Percentiles rank a stretch among this genome's conserved stretches.
phyloP scores from a whole-genome alignment of 768 basidiomycete genomes.

The Mycena vitilis region DNA sequence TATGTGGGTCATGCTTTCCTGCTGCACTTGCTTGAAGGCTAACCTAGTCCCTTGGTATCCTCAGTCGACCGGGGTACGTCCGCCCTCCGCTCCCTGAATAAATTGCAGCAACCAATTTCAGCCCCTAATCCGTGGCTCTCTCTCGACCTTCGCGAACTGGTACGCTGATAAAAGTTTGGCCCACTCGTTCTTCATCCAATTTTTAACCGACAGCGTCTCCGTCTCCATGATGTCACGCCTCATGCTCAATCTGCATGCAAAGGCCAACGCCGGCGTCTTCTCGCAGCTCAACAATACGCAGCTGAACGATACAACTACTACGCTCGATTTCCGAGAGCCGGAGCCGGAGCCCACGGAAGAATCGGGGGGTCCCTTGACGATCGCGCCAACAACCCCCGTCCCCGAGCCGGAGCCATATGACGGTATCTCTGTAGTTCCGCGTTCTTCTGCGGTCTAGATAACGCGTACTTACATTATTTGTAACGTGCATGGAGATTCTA shows the following conservation, averaged over 20 bases:
- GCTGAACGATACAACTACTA: neutral
- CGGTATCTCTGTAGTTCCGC: neutral
- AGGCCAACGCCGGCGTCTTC: conserved; percentile 5
- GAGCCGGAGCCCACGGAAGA: too few relatives aligned
- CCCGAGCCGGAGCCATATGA: neutral
- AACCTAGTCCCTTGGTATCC: neutral
- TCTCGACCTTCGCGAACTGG: conserved; percentile 12
- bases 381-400: neutral
- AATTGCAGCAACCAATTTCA: neutral
- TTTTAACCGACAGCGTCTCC: neutral
- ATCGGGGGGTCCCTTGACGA: neutral
- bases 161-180: neutral
- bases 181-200: neutral
- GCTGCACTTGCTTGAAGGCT: neutral
- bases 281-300: neutral
- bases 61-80: neutral
- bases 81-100: neutral
- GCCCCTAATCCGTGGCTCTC: neutral
- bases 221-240: conserved; percentile 10
- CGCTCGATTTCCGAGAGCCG: neutral
- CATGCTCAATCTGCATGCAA: conserved; percentile 5
- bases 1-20: neutral
- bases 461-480: too few relatives aligned
- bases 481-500: too few relatives aligned
- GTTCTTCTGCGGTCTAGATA: neutral